Evolutionary conservation across 1,284 basidiomycete genomes (phyloP), one percentile per base, ranked within the genome.

Genomic region (Calocybe gambosa): DNA sequence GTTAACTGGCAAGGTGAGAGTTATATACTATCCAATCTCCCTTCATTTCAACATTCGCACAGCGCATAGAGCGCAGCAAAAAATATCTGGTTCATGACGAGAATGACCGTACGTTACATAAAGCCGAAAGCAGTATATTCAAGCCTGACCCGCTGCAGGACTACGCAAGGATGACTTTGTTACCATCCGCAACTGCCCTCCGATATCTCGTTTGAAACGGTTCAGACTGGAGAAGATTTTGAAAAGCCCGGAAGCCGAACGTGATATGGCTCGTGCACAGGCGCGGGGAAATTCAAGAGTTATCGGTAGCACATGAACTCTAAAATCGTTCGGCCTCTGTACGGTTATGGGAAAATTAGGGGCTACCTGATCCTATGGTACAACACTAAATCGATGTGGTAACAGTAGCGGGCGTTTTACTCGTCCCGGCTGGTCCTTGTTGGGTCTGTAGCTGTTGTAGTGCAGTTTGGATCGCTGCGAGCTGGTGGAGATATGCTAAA

Each of bases 31-130:
- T 15, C 10, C 37, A 4, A 38, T 18, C 12, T 16, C 21, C 40
- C 35, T 23, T 37, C 39, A 26, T 16, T 29, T 29, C 39, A 15
- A 18, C 39, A 28, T 49, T 52, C 43, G 47, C 41, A 39, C 58
- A 89, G 86, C 74, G 77, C 42, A 73, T 89, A 48, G 78, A 84
- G 52, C 67, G 80, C 53, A 80, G 75, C 54, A 89, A 83, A 62
- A 90, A 89, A 62, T 84, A 75, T 54, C 71, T 89, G 34, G 73
- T 82, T 2, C 87, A 90, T 49, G 87, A 90, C 53, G 80, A 79
- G 55, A 57, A 67, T 5, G 82, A 88, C 51, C 62, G 88, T 81
- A 53, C 50, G 75, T 45, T 29, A 16, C 29, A 28, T 23, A 20
- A 16, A 33, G 20, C 8, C 21, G 7, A 7, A 25, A 25, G 44